phyloP scores from a whole-genome alignment of 768 basidiomycete species.

The Cytidiella melzeri region DNA sequence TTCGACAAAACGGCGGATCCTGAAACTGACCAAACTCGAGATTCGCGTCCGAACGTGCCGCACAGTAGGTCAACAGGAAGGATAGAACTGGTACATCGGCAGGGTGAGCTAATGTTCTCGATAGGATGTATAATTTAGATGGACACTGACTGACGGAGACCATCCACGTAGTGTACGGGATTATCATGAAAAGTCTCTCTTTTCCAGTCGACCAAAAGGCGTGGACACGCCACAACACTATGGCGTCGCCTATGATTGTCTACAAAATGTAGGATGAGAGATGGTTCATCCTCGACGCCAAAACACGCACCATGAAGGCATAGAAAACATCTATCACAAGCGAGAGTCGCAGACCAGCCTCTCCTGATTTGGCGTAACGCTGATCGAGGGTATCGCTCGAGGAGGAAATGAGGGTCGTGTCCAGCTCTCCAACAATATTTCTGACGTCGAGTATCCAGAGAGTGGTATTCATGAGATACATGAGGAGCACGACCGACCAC shows the following conservation, averaged over 20 bases:
- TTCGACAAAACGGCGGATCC: slow-evolving; percentile 2
- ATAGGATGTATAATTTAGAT: not conserved
- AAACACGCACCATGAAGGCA: slow-evolving; percentile 15
- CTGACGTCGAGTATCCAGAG: slow-evolving; percentile 18
- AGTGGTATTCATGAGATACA: slow-evolving; percentile 10
- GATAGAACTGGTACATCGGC: not conserved
- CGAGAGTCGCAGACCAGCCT: slow-evolving; percentile 3
- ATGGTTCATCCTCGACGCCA: not conserved
- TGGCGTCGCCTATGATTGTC: slow-evolving; percentile 4
- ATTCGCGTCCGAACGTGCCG: not conserved
- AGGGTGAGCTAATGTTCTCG: not conserved
- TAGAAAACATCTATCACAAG: slow-evolving; percentile 14
- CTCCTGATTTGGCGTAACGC: not conserved
- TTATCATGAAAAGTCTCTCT: not conserved
- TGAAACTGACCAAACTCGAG: not conserved
- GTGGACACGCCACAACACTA: slow-evolving; percentile 7
- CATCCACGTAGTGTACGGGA: not conserved
- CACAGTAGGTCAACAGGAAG: slow-evolving; percentile 1
- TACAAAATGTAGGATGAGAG: not conserved
- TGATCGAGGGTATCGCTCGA: slow-evolving; percentile 5
- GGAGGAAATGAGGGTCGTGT: slow-evolving; percentile 6
- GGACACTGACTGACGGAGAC: slow-evolving; percentile 1
- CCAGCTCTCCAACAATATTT: slow-evolving; percentile 13
- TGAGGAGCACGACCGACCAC: slow-evolving; percentile 4
- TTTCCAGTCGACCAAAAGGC: slow-evolving; percentile 1